Evolutionary conservation across 2,329 filamentous ascomycete species (phyloP), one percentile per base, ranked within the genome.

Genomic region (Claviceps sp.): DNA sequence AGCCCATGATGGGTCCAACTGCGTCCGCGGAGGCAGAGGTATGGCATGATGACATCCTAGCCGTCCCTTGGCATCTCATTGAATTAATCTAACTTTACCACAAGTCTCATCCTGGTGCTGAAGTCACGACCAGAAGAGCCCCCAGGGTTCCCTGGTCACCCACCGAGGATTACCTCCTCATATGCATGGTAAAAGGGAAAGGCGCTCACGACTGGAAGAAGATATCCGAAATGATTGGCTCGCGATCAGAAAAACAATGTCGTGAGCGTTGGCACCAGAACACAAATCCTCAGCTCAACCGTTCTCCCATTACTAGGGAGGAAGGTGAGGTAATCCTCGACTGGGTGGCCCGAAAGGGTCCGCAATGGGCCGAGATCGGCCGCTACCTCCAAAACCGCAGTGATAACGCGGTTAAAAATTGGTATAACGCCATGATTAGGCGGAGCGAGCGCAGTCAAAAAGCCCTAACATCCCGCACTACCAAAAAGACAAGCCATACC

Each of bases 361-460:
- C 89, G 72, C 81, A 86, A 52, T 96, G 90, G 90, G 90, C 90
- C 2, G 89, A 96, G 64, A 96, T 96, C 63, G 88, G 91, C 46
- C 79, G 90, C 58, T 76, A 81, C 46, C 76, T 96, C n/a, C 78
- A 84, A 51, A 89, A 89, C 57, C 84, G 90, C 62, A 95, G 89
- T 67, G 90, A 96, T 72, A 96, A 96, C 63, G 86, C 88, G 30
- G 88, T 96, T 57, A 96, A 96, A 79, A 96, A 96, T 69, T 96
- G 89, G 89, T 95, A 88, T 87, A 95, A 95, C 64, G 89, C 90
- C 48, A 87, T 85, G 65, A 86, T 90, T 77, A 95, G 95, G 71
- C 81, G 89, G 62, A 77, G 85, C 61, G 77, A 74, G 62, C 73
- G 82, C 57, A 48, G 17, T 4, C 10, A 6, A 0, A 30, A 19